Evolutionary conservation across 2,329 filamentous ascomycete genomes (phyloP).

Genomic region (Dactylellina drechsleri): DNA sequence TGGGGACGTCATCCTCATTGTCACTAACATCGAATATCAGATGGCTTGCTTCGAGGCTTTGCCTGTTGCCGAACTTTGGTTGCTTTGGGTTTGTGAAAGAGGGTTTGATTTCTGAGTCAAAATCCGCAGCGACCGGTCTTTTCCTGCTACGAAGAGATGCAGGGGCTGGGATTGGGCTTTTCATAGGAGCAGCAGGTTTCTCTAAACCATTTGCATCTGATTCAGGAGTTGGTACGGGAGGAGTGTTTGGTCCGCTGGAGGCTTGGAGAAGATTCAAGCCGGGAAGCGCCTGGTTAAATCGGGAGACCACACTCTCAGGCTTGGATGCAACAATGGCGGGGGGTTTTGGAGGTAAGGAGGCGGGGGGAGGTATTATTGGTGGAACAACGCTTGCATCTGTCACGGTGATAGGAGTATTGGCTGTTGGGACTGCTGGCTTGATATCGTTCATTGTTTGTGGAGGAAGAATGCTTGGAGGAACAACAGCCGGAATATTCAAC

Average conservation of each 20-base stretch:
- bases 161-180: neutral
- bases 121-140: slow-evolving; percentile 75
- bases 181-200: slow-evolving; percentile 1
- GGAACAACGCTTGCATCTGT: slow-evolving; percentile 7
- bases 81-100: slow-evolving; percentile 55
- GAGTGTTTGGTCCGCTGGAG: slow-evolving; percentile 1
- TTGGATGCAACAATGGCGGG: slow-evolving; percentile 10
- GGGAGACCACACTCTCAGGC: slow-evolving; percentile 39
- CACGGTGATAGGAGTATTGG: slow-evolving; percentile 4
- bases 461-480: slow-evolving; percentile 4
- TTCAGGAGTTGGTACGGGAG: slow-evolving; percentile 12
- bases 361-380: slow-evolving; percentile 9
- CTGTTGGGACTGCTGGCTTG: slow-evolving; percentile 14
- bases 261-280: slow-evolving; percentile 22
- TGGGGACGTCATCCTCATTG: slow-evolving; percentile 70
- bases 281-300: slow-evolving; percentile 41
- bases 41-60: slow-evolving; percentile 67
- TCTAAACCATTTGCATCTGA: slow-evolving; percentile 6
- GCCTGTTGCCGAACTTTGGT: slow-evolving; percentile 70
- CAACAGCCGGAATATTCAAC: slow-evolving; percentile 18
- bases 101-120: slow-evolving; percentile 68
- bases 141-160: slow-evolving; percentile 61
- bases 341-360: slow-evolving; percentile 41
- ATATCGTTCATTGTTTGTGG: neutral
- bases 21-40: slow-evolving; percentile 90